These are phyloP conservation scores for Globisporangium echinulatum DNA, from an alignment of 352 stramenopile genomes.

Conservation along the genomic window DNA sequence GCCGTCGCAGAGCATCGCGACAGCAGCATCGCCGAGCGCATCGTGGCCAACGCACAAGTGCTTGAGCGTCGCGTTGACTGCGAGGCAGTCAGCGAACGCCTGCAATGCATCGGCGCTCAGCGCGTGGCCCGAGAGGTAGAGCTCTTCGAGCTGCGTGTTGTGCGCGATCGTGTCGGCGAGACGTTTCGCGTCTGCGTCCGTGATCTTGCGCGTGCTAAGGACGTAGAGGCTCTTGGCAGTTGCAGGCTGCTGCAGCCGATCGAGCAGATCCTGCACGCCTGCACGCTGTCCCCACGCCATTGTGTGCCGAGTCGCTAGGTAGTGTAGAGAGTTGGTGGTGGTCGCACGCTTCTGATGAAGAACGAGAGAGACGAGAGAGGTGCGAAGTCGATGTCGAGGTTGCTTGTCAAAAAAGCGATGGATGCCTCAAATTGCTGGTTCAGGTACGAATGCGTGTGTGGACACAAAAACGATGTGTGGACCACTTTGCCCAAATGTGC, in stretches of 20 bases:
- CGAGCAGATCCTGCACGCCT: constrained; percentile 69
- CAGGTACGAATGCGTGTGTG: too few relatives aligned
- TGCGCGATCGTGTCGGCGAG: constrained; percentile 44
- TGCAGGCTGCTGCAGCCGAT: constrained; percentile 51
- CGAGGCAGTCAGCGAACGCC: constrained; percentile 62
- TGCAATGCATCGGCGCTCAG: constrained; percentile 30
- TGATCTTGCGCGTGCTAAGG: constrained; percentile 62
- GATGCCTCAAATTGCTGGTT: too few relatives aligned
- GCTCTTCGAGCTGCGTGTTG: constrained; percentile 61
- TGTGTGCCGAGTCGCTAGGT: constrained; percentile 1
- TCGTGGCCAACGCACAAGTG: constrained; percentile 64
- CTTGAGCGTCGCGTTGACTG: constrained; percentile 55
- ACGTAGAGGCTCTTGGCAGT: constrained; percentile 68
- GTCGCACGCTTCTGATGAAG: neutral
- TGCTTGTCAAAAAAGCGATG: too few relatives aligned
- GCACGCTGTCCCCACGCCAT: constrained; percentile 75
- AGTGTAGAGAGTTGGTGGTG: neutral
- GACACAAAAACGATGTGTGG: too few relatives aligned
- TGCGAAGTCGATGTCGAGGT: too few relatives aligned
- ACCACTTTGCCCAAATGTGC: too few relatives aligned
- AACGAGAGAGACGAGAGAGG: too few relatives aligned
- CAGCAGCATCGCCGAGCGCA: constrained; percentile 40
- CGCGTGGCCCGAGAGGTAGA: constrained; percentile 75
- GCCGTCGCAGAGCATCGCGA: constrained; percentile 37
- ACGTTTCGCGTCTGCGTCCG: constrained; percentile 37